Evolutionary conservation across 768 basidiomycete genomes (phyloP).

Genomic region (Kwoniella dejecticola): DNA sequence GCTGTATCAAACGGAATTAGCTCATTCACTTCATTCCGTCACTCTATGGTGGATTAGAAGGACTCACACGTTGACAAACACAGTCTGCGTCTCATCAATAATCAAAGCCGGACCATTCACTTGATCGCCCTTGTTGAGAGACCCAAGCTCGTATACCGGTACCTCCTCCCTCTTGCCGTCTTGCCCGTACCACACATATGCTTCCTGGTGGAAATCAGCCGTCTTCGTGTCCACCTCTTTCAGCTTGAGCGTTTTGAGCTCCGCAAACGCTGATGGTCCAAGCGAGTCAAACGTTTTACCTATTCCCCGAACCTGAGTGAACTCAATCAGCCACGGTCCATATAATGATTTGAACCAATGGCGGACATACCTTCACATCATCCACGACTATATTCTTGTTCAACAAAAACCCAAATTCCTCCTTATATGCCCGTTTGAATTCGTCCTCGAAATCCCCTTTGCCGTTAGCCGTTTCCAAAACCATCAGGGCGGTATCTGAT

Average conservation of each 20-base stretch:
- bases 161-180: constrained; percentile 67
- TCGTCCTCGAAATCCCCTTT: constrained; percentile 68
- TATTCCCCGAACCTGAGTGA: constrained; percentile 15
- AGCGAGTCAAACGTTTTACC: constrained; percentile 58
- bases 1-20: neutral
- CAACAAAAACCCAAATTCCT: constrained; percentile 56
- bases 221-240: constrained; percentile 55
- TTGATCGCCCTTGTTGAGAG: constrained; percentile 66
- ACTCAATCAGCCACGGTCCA: neutral
- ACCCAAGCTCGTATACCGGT: constrained; percentile 70
- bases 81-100: constrained; percentile 92
- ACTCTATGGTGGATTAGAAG: neutral
- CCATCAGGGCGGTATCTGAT: constrained; percentile 83
- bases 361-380: constrained; percentile 35
- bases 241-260: constrained; percentile 64
- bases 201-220: constrained; percentile 32
- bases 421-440: constrained; percentile 47
- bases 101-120: constrained; percentile 82
- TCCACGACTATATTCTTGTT: constrained; percentile 56
- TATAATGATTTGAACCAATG: neutral
- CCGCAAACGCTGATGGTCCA: constrained; percentile 75
- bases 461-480: constrained; percentile 61
- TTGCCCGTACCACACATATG: constrained; percentile 37
- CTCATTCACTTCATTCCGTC: neutral
- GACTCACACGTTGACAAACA: constrained; percentile 66